These are phyloP conservation scores for Mortierella sp. DNA, from an alignment of 371 early-diverging fungal species.

Conservation along the genomic window DNA sequence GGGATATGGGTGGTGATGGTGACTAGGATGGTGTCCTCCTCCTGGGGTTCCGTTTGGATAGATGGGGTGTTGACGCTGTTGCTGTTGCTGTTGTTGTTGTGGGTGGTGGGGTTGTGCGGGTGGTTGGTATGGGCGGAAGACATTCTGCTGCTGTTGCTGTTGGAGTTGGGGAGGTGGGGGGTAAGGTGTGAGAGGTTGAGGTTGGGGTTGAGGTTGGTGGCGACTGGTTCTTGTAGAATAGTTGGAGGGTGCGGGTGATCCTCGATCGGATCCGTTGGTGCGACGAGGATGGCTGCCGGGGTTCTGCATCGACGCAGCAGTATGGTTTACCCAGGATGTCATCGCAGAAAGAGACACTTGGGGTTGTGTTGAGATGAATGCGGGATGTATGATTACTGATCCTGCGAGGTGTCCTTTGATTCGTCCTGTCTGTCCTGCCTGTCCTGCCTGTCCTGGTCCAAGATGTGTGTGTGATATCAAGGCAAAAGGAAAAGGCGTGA, in stretches of 20 bases:
- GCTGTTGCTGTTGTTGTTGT: neutral
- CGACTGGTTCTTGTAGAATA: conserved; percentile 30
- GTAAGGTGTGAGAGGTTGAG: conserved; percentile 2
- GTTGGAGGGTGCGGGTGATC: conserved; percentile 28
- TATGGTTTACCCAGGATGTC: conserved; percentile 32
- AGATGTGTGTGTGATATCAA: too few species aligned
- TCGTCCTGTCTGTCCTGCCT: too few species aligned
- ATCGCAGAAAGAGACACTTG: neutral
- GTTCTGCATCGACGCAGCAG: conserved; percentile 20
- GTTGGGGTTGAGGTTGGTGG: conserved; percentile 20
- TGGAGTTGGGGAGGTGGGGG: conserved; percentile 20
- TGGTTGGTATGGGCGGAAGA: conserved; percentile 16
- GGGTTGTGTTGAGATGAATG: neutral
- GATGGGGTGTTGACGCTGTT: conserved; percentile 11
- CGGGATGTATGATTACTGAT: too few species aligned
- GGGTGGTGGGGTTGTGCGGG: conserved; percentile 9
- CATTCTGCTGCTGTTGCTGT: conserved; percentile 18
- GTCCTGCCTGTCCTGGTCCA: too few species aligned
- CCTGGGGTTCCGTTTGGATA: neutral
- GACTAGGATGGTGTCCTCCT: neutral
- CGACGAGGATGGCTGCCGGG: neutral
- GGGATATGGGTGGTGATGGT: neutral
- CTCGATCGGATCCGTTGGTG: conserved; percentile 15
- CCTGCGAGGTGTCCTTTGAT: too few species aligned
- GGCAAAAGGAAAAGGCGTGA: neutral